Base-by-base conservation (phyloP, 129 eudicot species). In the Silybum marianum region DNA sequence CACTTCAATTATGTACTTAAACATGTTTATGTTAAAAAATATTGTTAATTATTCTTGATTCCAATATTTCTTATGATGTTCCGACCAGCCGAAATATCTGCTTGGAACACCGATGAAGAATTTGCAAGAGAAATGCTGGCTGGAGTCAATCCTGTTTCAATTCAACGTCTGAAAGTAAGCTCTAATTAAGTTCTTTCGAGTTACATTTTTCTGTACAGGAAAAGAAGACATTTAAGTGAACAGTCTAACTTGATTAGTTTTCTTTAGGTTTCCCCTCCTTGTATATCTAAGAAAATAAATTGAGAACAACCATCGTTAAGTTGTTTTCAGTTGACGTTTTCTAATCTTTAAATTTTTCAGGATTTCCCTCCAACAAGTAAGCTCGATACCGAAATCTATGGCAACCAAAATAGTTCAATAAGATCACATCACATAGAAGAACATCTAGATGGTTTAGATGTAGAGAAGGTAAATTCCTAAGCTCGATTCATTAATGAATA, bases 111-210 rank as follows among this genome's bases (percentile, higher is more conserved):
- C 1, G 94, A 92, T 51, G 87, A 86, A 68, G 97, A 92, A 83
- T 92, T 92, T 71, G 89, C 87, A 19, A 80, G 89, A 51, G 88
- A 90, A 81, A 88, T 88, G 88, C 58, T 92, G 4, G 97, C 94
- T 8, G 97, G 94, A 71, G 46, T 86, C 19, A 86, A 90, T 67
- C 97, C 97, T 66, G 85, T 90, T 23, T 24, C 24, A 9, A 84
- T 89, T 9, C 48, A 79, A 34, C 86, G 72, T 71, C 85, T 91
- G 39, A 77, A 86, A 68, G 97, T 88, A 81, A 76, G 72, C 21
- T 62, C 22, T 34, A 40, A 40, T 39, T 39, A 28, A 13, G 28
- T 9, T 58, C 10, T 18, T 10, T 54, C 13, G 6, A 2, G 26
- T 69, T 58, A 16, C 42, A 21, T 13, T 21, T 51, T 51, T 39